phyloP scores from a whole-genome alignment of 805 yeast genomes.

The Candida succiphila region DNA sequence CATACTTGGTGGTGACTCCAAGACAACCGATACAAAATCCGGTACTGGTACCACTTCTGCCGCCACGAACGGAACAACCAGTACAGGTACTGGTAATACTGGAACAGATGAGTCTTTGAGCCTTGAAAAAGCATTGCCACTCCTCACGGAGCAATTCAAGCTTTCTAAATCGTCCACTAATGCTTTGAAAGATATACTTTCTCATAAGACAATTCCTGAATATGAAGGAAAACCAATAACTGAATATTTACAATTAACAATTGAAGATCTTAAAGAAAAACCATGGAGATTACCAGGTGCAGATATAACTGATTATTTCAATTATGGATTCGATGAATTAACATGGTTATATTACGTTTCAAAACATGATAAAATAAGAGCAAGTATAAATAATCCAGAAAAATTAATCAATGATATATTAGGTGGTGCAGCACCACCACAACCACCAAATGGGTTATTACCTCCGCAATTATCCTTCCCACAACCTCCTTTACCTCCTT shows the following conservation, averaged over 20 bases:
- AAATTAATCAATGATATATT: constrained; percentile 60
- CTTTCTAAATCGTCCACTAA: too few species aligned
- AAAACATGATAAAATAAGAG: constrained; percentile 74
- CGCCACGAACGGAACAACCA: constrained; percentile 13
- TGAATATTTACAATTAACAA: constrained; percentile 48
- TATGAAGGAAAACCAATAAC: constrained; percentile 78
- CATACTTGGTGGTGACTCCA: constrained; percentile 41
- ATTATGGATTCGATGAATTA: constrained; percentile 92
- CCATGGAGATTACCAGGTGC: constrained; percentile 99
- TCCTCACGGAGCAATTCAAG: too few species aligned
- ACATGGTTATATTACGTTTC: constrained; percentile 92
- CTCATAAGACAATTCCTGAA: constrained; percentile 54
- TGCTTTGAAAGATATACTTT: too few species aligned
- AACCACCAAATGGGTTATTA: constrained; percentile 11
- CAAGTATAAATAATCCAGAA: constrained; percentile 76
- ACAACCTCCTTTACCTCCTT: constrained; percentile 6
- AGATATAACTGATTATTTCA: constrained; percentile 88
- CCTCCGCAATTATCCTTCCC: constrained; percentile 17
- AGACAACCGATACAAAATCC: constrained; percentile 4
- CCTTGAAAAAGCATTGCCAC: too few species aligned
- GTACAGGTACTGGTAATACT: constrained; percentile 18
- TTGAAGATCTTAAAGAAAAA: constrained; percentile 79
- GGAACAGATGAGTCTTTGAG: constrained; percentile 23
- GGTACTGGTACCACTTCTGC: constrained; percentile 8
- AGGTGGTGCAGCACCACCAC: constrained; percentile 22